Conservation (phyloP, 495 filamentous ascomycete species). For the Tuber borchii region DNA sequence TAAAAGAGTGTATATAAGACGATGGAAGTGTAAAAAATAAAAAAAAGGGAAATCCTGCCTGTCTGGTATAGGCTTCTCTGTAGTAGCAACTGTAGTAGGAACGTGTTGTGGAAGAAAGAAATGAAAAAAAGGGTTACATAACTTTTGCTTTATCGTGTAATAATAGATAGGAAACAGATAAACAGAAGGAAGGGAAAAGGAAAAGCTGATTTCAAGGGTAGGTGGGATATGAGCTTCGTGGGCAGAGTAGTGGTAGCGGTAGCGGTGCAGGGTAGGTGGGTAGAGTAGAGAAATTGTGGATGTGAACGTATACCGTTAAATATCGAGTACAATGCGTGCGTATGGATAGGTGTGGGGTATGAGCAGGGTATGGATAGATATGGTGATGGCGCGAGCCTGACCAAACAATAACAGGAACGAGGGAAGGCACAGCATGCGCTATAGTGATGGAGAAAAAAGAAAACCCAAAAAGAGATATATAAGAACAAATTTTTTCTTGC, state of each 20-base stretch:
- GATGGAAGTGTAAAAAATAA: neutral
- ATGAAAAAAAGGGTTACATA: neutral
- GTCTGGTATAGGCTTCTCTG: slow-evolving; percentile 1
- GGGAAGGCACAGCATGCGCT: slow-evolving; percentile 10
- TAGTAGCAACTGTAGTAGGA: neutral
- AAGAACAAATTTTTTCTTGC: neutral
- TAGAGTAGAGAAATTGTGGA: neutral
- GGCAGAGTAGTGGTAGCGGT: neutral
- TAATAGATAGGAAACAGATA: neutral
- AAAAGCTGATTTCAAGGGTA: neutral
- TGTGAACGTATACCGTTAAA: neutral
- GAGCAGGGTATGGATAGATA: slow-evolving; percentile 4
- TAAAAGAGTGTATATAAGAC: neutral
- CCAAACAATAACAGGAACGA: slow-evolving; percentile 13
- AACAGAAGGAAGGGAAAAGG: neutral
- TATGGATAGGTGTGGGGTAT: neutral
- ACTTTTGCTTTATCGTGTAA: slow-evolving; percentile 2
- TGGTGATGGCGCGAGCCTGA: neutral
- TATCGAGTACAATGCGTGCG: neutral
- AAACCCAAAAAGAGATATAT: slow-evolving; percentile 21
- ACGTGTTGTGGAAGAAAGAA: neutral
- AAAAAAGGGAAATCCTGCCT: neutral
- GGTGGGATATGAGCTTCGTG: neutral
- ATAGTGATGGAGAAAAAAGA: slow-evolving; percentile 10
- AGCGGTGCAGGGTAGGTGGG: neutral